Conservation (phyloP, 371 early-diverging fungal genomes). For the Rhizopus delemar region DNA sequence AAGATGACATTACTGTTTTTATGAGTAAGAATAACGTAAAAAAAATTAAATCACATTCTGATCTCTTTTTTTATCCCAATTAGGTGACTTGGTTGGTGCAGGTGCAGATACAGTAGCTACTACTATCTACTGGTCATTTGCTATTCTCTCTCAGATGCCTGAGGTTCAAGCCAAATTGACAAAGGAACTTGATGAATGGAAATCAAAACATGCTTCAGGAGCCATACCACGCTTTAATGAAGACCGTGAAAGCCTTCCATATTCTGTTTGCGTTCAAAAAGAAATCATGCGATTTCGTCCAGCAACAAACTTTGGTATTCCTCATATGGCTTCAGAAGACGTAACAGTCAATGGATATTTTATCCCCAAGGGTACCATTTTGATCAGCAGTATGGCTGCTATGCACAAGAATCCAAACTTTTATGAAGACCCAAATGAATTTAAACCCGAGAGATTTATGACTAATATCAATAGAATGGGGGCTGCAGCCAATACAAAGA, state of each 20-base stretch:
- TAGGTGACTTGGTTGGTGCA: constrained; percentile 30
- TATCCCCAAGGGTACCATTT: constrained; percentile 10
- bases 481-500: constrained; percentile 4
- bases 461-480: constrained; percentile 1
- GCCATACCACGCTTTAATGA: constrained; percentile 21
- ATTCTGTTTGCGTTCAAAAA: constrained; percentile 22
- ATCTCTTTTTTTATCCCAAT: neutral
- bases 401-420: constrained; percentile 5
- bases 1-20: constrained; percentile 23
- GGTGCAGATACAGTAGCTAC: constrained; percentile 28
- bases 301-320: constrained; percentile 14
- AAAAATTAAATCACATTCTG: neutral
- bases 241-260: constrained; percentile 21
- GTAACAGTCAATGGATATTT: constrained; percentile 13
- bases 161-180: constrained; percentile 21
- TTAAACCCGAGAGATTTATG: constrained; percentile 14
- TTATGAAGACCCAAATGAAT: constrained; percentile 4
- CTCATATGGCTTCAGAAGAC: constrained; percentile 26
- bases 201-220: constrained; percentile 6
- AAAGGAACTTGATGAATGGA: constrained; percentile 20
- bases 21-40: constrained; percentile 17
- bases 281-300: constrained; percentile 31
- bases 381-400: constrained; percentile 5
- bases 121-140: constrained; percentile 18
- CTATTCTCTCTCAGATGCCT: constrained; percentile 22